Percentiles rank a stretch among this genome's conserved stretches.
phyloP scores from a whole-genome alignment of 345 rosid genomes.

The Camelina laxa region DNA sequence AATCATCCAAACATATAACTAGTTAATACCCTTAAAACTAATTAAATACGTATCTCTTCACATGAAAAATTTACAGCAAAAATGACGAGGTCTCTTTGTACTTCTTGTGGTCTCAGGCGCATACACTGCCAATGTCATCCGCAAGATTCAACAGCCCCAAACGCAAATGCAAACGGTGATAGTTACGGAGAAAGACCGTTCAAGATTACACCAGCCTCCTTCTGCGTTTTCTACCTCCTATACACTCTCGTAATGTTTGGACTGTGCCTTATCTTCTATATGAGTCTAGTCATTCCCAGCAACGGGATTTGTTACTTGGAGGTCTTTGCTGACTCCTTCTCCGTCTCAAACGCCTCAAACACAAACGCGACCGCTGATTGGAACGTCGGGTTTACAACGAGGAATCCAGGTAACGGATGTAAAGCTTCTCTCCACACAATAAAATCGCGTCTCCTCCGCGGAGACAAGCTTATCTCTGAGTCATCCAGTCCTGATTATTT shows the following conservation, averaged over 20 bases:
- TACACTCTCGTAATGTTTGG: neutral
- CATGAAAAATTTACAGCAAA: too few species aligned
- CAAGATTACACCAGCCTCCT: neutral
- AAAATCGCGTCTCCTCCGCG: neutral
- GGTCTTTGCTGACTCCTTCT: slow-evolving; percentile 25
- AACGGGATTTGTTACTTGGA: neutral
- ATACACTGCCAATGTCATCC: neutral
- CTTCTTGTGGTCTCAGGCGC: neutral
- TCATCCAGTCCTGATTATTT: neutral
- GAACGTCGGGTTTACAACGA: neutral
- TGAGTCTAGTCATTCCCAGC: neutral
- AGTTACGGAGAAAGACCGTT: neutral
- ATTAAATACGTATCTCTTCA: too few species aligned
- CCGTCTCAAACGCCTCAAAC: neutral
- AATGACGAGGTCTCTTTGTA: slow-evolving; percentile 6
- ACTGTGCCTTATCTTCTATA: neutral
- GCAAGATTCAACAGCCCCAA: neutral
- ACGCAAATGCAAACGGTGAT: neutral
- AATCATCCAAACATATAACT: too few species aligned
- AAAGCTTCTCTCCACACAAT: neutral
- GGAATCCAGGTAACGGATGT: neutral
- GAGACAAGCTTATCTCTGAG: slow-evolving; percentile 4
- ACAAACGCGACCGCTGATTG: slow-evolving; percentile 3
- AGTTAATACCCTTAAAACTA: too few species aligned
- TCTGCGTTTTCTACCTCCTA: neutral